Evolutionary conservation across 2,329 filamentous ascomycete genomes (phyloP).

Genomic region (Paracorniculantispora psalliotae): DNA sequence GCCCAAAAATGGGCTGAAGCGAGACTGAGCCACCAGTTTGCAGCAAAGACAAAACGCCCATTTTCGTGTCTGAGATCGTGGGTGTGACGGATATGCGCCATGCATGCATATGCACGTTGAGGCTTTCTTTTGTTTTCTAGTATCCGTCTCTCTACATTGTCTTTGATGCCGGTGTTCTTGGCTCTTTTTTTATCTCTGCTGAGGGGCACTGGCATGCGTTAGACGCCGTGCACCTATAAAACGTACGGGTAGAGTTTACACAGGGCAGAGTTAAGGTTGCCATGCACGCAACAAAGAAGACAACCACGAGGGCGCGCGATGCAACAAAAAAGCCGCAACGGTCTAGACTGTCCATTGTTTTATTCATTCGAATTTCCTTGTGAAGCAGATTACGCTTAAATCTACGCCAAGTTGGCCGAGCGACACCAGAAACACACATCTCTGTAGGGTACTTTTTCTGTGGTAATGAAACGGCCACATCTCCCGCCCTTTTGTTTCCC

Average conservation of each 20-base stretch:
- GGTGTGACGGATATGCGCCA: not conserved
- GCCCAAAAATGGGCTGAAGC: too few relatives aligned
- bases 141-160: not conserved
- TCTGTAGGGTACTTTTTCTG: not conserved
- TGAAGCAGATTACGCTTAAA: not conserved
- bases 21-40: not conserved
- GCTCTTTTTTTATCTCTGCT: too few relatives aligned
- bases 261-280: too few relatives aligned
- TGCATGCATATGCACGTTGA: not conserved
- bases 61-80: slow-evolving; percentile 8
- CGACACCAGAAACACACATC: not conserved
- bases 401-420: not conserved
- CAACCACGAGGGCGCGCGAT: too few relatives aligned
- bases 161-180: too few relatives aligned
- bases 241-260: too few relatives aligned
- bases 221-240: too few relatives aligned
- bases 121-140: not conserved
- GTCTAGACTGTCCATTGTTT: not conserved
- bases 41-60: slow-evolving; percentile 10
- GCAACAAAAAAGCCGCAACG: not conserved
- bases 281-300: too few relatives aligned
- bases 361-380: not conserved
- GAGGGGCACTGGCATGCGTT: too few relatives aligned
- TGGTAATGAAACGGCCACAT: not conserved
- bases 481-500: not conserved